Evolutionary conservation across 139 green algal species (phyloP), one percentile per base, ranked within the genome.

Genomic region (Auxenochlorella protothecoides): DNA sequence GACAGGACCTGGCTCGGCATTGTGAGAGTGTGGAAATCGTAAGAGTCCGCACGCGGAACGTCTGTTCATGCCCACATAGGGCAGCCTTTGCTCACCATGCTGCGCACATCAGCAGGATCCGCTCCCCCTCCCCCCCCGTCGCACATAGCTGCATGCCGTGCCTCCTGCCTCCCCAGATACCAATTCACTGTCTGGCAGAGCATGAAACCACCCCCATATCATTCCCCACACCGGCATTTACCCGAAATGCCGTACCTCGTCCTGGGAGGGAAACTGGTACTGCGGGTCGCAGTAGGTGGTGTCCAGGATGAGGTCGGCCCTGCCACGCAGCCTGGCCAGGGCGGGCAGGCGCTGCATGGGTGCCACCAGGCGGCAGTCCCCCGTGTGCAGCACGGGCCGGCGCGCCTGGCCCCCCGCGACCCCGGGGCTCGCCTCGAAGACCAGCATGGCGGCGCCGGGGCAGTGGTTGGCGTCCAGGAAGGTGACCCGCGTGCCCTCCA

Each of bases 401-500:
- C 59, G 59, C 10, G 65, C 81, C 68, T 3, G 79, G 78, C 27
- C 27, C 27, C 27, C 27, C 27, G 27, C 27, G 27, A 44, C 27
- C 27, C 27, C 27, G 27, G 27, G 27, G 27, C 27, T 44, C 5
- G 75, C 69, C 76, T 90, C 73, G 27, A 93, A 86, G 13, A 92
- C 60, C 16, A 82, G 63, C 86, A 92, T 92, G 8, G 69, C 81
- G 0, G 87, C 89, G 0, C 92, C 92, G 0, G 92, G 92, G 86
- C 92, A 97, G 84, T 97, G 92, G 77, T 97, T 97, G 65, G 92
- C 92, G 56, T 96, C 88, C 61, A 97, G 66, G 55, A 96, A 87
- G 2, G 92, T 97, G 51, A 97, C 83, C 0, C 63, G 68, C 56
- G 84, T 74, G 5, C 86, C 89, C 13, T 88, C 81, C n/a, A 92